A percentile compares a stretch with the other conserved stretches of the same genome.
These are phyloP conservation scores for Leccinum aurantiacum DNA, from an alignment of 768 basidiomycete species.

Conservation along the genomic window DNA sequence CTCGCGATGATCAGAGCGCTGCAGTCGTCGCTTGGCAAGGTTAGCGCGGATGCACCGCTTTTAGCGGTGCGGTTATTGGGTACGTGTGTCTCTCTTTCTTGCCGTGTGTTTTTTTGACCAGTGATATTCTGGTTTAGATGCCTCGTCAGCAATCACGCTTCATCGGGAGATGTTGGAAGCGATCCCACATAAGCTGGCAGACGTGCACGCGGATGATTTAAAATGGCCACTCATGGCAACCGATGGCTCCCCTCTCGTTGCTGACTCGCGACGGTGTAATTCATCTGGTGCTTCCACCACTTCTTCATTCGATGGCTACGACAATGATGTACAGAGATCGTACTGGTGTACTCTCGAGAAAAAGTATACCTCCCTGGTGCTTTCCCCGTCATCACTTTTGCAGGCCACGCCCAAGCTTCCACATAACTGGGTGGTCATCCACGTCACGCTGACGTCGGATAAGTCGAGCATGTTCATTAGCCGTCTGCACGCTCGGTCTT, in stretches of 20 bases:
- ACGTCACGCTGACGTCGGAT: constrained; percentile 81
- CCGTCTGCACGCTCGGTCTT: constrained; percentile 60
- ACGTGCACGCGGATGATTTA: constrained; percentile 56
- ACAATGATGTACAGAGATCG: constrained; percentile 37
- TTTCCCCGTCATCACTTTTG: constrained; percentile 38
- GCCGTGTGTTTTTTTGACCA: neutral
- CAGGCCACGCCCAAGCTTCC: constrained; percentile 55
- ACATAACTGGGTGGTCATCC: constrained; percentile 77
- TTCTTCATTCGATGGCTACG: constrained; percentile 34
- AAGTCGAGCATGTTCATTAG: constrained; percentile 81
- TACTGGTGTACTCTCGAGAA: constrained; percentile 65
- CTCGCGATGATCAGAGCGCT: constrained; percentile 71
- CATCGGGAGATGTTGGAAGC: constrained; percentile 85
- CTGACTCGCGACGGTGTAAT: constrained; percentile 15
- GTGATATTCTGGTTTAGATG: constrained; percentile 46
- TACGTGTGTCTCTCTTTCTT: constrained; percentile 24
- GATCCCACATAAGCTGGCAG: constrained; percentile 67
- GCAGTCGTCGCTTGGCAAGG: constrained; percentile 76
- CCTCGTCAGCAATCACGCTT: constrained; percentile 72
- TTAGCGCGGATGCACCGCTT: constrained; percentile 46
- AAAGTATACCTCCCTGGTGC: constrained; percentile 43
- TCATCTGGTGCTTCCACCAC: constrained; percentile 17
- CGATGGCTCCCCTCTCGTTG: constrained; percentile 43
- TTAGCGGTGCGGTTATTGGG: constrained; percentile 66
- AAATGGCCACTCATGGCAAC: constrained; percentile 65